Conservation (phyloP, 306 rosid genomes). For the Cucumis melo region DNA sequence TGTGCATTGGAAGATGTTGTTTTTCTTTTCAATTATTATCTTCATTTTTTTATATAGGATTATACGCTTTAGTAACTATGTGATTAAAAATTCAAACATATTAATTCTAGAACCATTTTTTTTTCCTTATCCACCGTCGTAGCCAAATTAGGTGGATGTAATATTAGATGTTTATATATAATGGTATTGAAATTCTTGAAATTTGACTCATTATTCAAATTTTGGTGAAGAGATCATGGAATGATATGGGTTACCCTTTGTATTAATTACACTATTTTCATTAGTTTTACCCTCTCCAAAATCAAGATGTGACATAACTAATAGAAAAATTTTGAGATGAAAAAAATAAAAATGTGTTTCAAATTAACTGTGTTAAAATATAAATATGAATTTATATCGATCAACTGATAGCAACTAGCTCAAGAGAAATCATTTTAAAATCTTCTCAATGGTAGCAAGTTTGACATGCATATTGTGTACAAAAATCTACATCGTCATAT, state of each 20-base stretch:
- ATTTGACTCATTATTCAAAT: background rate
- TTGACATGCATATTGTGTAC: background rate
- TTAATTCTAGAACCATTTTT: background rate
- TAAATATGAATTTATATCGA: background rate
- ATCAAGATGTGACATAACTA: background rate
- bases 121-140: background rate
- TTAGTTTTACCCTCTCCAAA: background rate
- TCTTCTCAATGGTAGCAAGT: background rate
- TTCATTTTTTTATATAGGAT: too few species aligned
- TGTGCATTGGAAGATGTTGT: too few species aligned
- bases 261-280: background rate
- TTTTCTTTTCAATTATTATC: too few species aligned
- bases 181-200: background rate
- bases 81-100: too few species aligned
- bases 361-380: background rate
- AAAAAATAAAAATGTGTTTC: background rate
- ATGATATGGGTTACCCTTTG: too few species aligned
- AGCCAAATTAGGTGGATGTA: too few species aligned
- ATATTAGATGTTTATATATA: background rate
- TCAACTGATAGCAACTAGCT: background rate
- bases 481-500: background rate
- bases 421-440: background rate
- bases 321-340: background rate
- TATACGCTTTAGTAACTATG: too few species aligned
- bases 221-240: too few species aligned